phyloP scores from a whole-genome alignment of 148 eudicot genomes.

The Rhododendron mucronatum region DNA sequence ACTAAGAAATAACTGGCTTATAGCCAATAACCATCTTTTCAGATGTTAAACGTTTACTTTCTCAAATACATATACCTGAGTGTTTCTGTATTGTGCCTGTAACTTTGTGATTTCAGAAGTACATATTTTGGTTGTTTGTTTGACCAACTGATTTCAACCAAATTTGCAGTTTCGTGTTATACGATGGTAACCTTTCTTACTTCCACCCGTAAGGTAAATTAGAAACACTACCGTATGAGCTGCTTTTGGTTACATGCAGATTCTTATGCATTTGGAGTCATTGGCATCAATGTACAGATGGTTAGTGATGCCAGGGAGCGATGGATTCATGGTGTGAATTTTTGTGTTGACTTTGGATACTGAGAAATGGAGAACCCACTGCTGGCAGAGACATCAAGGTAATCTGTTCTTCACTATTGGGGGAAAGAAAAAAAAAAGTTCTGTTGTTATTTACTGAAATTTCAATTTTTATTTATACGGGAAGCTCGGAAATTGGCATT shows the following conservation, averaged over 20 bases:
- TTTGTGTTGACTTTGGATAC: not conserved
- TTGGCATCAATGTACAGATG: not conserved
- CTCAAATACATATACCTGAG: not conserved
- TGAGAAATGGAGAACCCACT: not conserved
- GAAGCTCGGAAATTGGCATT: slow-evolving; percentile 2
- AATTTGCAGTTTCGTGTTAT: not conserved
- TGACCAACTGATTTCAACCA: not conserved
- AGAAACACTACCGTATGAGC: not conserved
- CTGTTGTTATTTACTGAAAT: not conserved
- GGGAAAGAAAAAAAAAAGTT: not conserved
- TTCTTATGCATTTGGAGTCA: slow-evolving; percentile 3
- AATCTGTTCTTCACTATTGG: not conserved
- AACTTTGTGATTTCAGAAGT: not conserved
- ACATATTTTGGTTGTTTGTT: not conserved
- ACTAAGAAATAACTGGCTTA: not conserved
- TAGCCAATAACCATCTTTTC: not conserved
- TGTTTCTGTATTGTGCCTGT: not conserved
- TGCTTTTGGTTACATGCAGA: not conserved
- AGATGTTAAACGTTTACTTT: not conserved
- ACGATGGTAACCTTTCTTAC: not conserved
- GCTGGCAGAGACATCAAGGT: slow-evolving; percentile 1
- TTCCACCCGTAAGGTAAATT: not conserved
- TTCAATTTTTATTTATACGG: not conserved
- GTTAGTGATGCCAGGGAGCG: not conserved
- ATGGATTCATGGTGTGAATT: not conserved